Conservation (phyloP, 495 filamentous ascomycete species). For the Penicillium verhagenii region DNA sequence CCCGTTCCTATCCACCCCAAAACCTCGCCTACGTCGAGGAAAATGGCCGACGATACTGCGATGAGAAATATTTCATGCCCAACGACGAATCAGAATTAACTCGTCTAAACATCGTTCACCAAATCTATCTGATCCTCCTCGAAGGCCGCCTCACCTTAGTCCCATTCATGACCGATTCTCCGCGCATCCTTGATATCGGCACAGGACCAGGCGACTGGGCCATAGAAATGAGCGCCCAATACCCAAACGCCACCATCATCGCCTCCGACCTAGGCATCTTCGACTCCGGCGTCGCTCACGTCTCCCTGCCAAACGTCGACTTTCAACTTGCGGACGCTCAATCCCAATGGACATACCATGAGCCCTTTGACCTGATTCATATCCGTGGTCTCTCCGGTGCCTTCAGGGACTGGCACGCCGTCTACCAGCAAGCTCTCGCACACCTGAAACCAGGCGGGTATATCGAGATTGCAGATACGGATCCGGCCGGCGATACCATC, state of each 20-base stretch:
- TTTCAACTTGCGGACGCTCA: conserved; percentile 72
- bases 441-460: conserved; percentile 64
- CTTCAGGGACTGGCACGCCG: conserved; percentile 58
- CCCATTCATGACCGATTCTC: conserved; percentile 48
- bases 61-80: conserved; percentile 69
- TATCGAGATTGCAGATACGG: conserved; percentile 54
- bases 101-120: conserved; percentile 65
- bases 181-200: conserved; percentile 66
- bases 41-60: conserved; percentile 67
- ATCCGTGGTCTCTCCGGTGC: conserved; percentile 62
- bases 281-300: conserved; percentile 41
- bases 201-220: conserved; percentile 74
- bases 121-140: conserved; percentile 61
- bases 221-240: conserved; percentile 65
- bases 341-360: conserved; percentile 52
- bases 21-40: conserved; percentile 58
- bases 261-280: conserved; percentile 64
- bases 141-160: conserved; percentile 59
- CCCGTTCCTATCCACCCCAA: conserved; percentile 57
- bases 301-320: conserved; percentile 62
- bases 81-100: conserved; percentile 73
- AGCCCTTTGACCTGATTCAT: conserved; percentile 66
- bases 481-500: conserved; percentile 34
- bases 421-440: conserved; percentile 60
- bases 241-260: conserved; percentile 61